These are phyloP conservation scores for Fusarium virguliforme DNA, from an alignment of 2,329 filamentous ascomycete species.

Conservation along the genomic window DNA sequence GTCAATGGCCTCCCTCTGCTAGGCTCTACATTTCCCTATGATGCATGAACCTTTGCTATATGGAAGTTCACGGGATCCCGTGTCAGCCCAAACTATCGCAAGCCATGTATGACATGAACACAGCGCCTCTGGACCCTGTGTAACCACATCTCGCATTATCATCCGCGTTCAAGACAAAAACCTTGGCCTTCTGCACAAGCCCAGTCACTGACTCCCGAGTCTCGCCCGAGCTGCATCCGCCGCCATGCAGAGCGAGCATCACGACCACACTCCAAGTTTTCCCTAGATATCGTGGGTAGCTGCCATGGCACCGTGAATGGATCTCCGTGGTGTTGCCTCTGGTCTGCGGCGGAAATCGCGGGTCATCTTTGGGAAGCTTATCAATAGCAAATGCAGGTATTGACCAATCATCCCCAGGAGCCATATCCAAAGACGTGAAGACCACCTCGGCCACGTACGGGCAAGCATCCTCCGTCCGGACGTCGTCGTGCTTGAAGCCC, in stretches of 20 bases:
- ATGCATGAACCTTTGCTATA: neutral
- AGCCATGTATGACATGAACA: constrained; percentile 1
- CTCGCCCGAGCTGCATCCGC: neutral
- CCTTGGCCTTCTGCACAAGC: neutral
- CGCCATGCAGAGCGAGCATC: neutral
- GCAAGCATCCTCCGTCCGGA: neutral
- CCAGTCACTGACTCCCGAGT: neutral
- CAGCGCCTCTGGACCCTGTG: neutral
- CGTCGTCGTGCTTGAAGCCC: neutral
- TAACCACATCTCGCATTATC: constrained; percentile 7
- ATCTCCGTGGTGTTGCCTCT: neutral
- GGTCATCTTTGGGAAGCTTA: no score
- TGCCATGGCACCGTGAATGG: neutral
- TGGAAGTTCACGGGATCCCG: neutral
- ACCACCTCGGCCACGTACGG: neutral
- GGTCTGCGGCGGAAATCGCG: neutral
- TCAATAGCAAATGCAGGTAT: no score
- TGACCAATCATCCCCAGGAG: neutral
- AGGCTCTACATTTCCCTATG: neutral
- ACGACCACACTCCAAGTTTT: neutral
- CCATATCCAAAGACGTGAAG: neutral
- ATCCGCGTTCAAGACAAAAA: neutral
- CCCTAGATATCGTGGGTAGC: neutral
- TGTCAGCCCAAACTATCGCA: constrained; percentile 9
- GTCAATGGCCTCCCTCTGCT: neutral